phyloP scores from a whole-genome alignment of 257 asterid species.

The Scutellaria minor region DNA sequence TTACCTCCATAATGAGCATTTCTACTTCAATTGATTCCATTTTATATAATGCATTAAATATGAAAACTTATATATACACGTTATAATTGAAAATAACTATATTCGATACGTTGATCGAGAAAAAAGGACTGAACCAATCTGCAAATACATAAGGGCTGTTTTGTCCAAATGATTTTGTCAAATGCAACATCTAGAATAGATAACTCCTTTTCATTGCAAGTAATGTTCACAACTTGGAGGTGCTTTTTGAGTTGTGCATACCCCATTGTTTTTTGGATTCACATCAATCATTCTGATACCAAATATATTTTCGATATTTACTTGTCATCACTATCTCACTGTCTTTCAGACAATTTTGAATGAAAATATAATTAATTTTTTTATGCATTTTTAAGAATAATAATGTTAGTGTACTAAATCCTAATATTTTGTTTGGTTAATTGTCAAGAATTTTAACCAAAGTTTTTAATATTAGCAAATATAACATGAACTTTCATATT shows the following conservation, averaged over 20 bases:
- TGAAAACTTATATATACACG: neutral
- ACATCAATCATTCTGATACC: neutral
- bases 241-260: slow-evolving; percentile 22
- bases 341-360: neutral
- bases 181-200: slow-evolving; percentile 24
- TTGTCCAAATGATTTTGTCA: slow-evolving; percentile 11
- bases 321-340: slow-evolving; percentile 26
- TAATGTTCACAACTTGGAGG: slow-evolving; percentile 25
- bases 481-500: too few relatives aligned
- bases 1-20: too few relatives aligned
- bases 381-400: too few relatives aligned
- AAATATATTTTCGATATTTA: slow-evolving; percentile 18
- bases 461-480: too few relatives aligned
- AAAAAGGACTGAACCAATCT: neutral
- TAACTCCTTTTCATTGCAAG: slow-evolving; percentile 22
- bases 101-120: neutral
- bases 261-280: slow-evolving; percentile 34
- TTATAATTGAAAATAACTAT: neutral
- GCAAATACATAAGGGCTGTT: neutral
- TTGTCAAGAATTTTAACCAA: too few relatives aligned
- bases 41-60: too few relatives aligned
- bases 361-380: neutral
- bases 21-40: too few relatives aligned
- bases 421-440: too few relatives aligned
- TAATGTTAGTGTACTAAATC: too few relatives aligned